Evolutionary conservation across 1,139 yeast genomes (phyloP).

Genomic region (Diutina rugosa): DNA sequence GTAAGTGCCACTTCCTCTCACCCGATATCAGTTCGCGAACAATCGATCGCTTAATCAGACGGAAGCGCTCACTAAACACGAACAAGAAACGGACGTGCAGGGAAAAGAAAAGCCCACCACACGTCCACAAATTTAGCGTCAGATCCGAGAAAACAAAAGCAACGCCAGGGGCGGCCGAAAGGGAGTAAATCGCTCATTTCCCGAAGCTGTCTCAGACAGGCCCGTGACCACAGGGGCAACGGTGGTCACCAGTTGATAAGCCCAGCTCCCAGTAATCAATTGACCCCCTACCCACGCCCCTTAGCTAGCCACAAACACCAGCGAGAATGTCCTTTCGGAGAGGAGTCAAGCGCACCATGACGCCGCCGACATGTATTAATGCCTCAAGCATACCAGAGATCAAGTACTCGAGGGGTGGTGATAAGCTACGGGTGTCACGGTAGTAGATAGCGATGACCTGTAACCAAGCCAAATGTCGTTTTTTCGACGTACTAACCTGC

Average conservation of each 20-base stretch:
- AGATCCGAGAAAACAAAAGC: neutral
- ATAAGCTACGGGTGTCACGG: too few species aligned
- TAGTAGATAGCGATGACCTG: too few species aligned
- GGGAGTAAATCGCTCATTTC: neutral
- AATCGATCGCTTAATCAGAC: neutral
- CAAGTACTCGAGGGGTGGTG: neutral
- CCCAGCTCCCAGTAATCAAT: neutral
- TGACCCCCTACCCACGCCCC: neutral
- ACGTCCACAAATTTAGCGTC: neutral
- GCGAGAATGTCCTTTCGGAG: neutral
- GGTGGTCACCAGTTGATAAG: neutral
- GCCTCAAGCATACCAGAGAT: neutral
- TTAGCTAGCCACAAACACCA: neutral
- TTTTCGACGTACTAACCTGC: too few species aligned
- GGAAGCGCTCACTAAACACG: neutral
- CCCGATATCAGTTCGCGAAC: too few species aligned
- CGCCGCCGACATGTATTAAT: neutral
- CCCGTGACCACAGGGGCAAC: neutral
- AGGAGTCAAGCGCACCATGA: neutral
- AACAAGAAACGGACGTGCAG: neutral
- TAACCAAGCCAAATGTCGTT: too few species aligned
- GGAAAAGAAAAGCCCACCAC: neutral
- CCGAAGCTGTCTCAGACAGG: neutral
- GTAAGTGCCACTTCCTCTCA: too few species aligned
- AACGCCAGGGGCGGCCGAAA: neutral